These are phyloP conservation scores for Magnusiomyces magnusii DNA, from an alignment of 1,139 yeast genomes.

Conservation along the genomic window DNA sequence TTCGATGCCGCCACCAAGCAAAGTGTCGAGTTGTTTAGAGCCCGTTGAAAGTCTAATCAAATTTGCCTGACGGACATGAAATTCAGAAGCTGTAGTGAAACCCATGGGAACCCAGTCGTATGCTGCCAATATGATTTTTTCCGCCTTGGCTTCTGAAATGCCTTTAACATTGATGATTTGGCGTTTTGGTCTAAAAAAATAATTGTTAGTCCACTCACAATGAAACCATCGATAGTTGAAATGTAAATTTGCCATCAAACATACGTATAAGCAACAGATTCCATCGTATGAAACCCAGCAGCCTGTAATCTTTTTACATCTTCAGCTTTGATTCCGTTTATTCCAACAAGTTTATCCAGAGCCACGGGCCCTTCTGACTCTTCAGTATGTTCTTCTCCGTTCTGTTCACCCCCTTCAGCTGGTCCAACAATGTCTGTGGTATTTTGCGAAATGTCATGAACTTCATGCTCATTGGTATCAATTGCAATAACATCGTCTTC, in stretches of 20 bases:
- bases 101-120: slow-evolving; percentile 90
- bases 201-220: background rate
- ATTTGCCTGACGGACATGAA: slow-evolving; percentile 83
- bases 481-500: background rate
- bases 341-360: slow-evolving; percentile 44
- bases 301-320: slow-evolving; percentile 78
- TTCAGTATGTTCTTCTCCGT: slow-evolving; percentile 38
- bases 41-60: slow-evolving; percentile 93
- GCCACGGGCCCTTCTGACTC: slow-evolving; percentile 44
- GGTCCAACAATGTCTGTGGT: slow-evolving; percentile 6
- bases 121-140: slow-evolving; percentile 72
- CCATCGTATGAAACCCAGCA: slow-evolving; percentile 84
- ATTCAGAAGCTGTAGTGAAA: slow-evolving; percentile 94
- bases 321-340: slow-evolving; percentile 72
- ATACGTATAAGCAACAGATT: slow-evolving; percentile 76
- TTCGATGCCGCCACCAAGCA: slow-evolving; percentile 95
- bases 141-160: slow-evolving; percentile 94
- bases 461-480: background rate
- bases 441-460: background rate
- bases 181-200: slow-evolving; percentile 49
- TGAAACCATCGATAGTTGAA: background rate
- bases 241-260: slow-evolving; percentile 18
- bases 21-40: slow-evolving; percentile 85
- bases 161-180: slow-evolving; percentile 75
- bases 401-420: background rate